Base-by-base conservation (phyloP, 306 rosid species). In the Cicer yamashitae region DNA sequence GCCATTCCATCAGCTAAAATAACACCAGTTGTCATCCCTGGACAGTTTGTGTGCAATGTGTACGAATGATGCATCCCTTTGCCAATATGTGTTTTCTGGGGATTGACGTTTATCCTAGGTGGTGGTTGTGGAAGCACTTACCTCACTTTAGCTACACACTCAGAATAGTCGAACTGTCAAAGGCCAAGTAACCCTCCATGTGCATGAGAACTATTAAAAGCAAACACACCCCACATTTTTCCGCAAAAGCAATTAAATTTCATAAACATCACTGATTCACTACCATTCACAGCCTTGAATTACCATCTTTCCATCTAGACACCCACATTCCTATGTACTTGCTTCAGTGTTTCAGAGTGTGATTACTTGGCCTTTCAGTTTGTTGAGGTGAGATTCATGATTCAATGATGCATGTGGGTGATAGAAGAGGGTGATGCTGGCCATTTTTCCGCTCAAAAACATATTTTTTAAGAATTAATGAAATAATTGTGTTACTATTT, bases 351-450 rank as follows among this genome's bases (percentile, higher is more conserved):
- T 34, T 73, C 48, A 43, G 67, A 53, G 57, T 43, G 22, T 58
- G 57, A 40, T 76, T 44, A 44, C 58, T 66, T 76, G 58, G 39
- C 48, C 46, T 45, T 65, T 20, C n/a, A 66, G 30, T 79, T 39
- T 73, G 79, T 58, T 47, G 44, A 66, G 71, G 15, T 45, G 61
- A 73, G 43, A 67, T 40, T 57, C 14, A 56, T 67, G 40, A 68
- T 62, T 77, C 20, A 53, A 22, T 45, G 60, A 77, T 58, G 53
- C 51, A 68, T 9, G 5, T 54, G 18, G 5, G 62, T 34, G 69
- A 48, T 50, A 60, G 22, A 45, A 37, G 67, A 25, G 25, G 51
- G 38, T 11, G 14, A 7, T 22, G 30, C 56, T 51, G 70, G 45
- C 47, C 17, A n/a, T 40, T 67, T 56, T 67, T 80, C 7, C 59